phyloP scores from a whole-genome alignment of 2,329 filamentous ascomycete genomes.

The Triangularia setosa region DNA sequence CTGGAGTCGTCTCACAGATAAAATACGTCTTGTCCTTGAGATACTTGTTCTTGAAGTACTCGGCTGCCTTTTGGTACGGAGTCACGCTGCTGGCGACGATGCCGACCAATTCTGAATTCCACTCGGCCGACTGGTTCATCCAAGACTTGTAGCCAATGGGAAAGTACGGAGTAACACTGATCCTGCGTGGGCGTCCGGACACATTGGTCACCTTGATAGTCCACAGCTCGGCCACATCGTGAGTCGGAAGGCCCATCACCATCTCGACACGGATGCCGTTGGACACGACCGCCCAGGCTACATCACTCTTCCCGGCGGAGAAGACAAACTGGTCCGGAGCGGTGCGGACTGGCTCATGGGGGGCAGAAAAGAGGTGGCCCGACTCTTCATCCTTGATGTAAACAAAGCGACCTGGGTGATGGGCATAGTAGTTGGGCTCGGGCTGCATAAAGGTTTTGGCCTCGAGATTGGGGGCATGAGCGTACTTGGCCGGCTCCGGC shows the following conservation, averaged over 20 bases:
- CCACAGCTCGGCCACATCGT: constrained; percentile 56
- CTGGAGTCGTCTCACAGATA: constrained; percentile 48
- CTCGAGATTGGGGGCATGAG: constrained; percentile 55
- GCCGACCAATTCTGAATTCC: constrained; percentile 44
- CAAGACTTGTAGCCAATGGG: constrained; percentile 58
- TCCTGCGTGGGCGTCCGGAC: constrained; percentile 40
- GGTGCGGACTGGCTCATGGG: constrained; percentile 51
- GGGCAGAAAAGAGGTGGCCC: constrained; percentile 49
- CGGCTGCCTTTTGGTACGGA: constrained; percentile 53
- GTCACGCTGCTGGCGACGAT: constrained; percentile 51
- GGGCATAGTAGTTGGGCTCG: constrained; percentile 55
- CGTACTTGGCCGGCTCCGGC: constrained; percentile 57
- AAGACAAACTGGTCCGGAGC: constrained; percentile 47
- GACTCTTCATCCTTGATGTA: constrained; percentile 55
- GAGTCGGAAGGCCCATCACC: constrained; percentile 47
- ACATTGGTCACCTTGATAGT: constrained; percentile 49
- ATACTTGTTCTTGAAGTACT: constrained; percentile 55
- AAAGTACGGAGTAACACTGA: constrained; percentile 55
- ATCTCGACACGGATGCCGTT: constrained; percentile 49
- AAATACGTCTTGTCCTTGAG: constrained; percentile 57
- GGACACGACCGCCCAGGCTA: constrained; percentile 51
- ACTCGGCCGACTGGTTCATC: constrained; percentile 58
- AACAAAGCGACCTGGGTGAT: constrained; percentile 56
- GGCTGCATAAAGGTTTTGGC: constrained; percentile 59
- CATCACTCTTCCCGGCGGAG: constrained; percentile 52